phyloP scores from a whole-genome alignment of 495 filamentous ascomycete genomes.

The Annulohypoxylon nitens region DNA sequence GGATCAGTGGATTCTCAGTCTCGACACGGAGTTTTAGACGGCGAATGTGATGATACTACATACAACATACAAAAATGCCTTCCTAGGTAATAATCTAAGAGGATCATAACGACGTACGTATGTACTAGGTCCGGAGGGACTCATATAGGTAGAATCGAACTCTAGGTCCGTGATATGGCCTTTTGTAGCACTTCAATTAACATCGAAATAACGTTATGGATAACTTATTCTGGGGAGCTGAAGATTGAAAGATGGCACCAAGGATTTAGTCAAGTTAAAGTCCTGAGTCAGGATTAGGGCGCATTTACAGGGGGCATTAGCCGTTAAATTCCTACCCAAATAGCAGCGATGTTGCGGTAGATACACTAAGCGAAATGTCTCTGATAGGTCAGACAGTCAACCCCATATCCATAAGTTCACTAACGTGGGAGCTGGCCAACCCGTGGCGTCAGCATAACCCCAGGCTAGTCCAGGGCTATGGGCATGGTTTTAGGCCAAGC shows the following conservation, averaged over 20 bases:
- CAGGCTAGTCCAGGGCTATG: background rate
- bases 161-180: background rate
- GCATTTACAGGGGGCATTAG: conserved; percentile 3
- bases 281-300: background rate
- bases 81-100: background rate
- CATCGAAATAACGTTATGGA: background rate
- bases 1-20: background rate
- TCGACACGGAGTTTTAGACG: background rate
- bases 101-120: background rate
- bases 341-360: conserved; percentile 25
- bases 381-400: conserved; percentile 22
- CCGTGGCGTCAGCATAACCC: conserved; percentile 37
- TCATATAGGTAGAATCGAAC: background rate
- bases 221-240: background rate
- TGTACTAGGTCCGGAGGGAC: background rate
- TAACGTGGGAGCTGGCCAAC: conserved; percentile 32
- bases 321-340: conserved; percentile 22
- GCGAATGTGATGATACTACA: background rate
- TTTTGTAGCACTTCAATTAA: background rate
- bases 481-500: conserved; percentile 24
- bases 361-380: background rate
- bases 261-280: conserved; percentile 3
- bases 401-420: background rate
- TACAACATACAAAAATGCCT: background rate
- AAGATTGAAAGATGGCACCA: background rate